Evolutionary conservation across 2,329 filamentous ascomycete genomes (phyloP).

Genomic region (Sclerotinia nivalis): DNA sequence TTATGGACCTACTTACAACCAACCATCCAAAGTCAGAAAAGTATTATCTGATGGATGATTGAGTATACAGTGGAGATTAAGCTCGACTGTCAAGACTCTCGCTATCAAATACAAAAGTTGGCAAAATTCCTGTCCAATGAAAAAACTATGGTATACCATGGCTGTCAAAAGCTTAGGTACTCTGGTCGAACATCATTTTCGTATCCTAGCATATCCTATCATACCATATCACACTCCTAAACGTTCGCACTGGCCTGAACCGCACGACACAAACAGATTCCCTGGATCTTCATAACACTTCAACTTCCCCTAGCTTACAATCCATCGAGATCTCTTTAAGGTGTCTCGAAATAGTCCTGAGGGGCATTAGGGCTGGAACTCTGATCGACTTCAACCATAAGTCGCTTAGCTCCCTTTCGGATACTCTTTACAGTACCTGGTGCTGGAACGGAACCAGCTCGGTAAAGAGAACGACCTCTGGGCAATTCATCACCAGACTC

Average conservation of each 20-base stretch:
- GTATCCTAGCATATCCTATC: slow-evolving; percentile 7
- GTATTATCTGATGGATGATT: neutral
- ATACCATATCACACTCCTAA: neutral
- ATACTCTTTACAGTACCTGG: neutral
- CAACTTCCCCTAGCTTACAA: neutral
- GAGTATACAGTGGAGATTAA: neutral
- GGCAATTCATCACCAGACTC: neutral
- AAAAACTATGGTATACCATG: neutral
- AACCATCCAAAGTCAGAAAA: neutral
- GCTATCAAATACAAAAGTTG: neutral
- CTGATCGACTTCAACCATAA: neutral
- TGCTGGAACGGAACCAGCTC: neutral
- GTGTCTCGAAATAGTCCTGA: slow-evolving; percentile 4
- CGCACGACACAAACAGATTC: neutral
- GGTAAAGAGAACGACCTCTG: neutral
- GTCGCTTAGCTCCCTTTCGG: slow-evolving; percentile 1
- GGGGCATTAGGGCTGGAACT: neutral
- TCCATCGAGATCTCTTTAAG: neutral
- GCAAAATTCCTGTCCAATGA: neutral
- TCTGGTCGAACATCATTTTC: neutral
- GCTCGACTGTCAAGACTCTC: neutral
- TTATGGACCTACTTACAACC: neutral
- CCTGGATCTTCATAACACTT: neutral
- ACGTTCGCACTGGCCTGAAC: neutral
- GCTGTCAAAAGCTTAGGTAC: neutral